Evolutionary conservation across 176 grass and related monocot genomes (phyloP).

Genomic region (Thinopyrum elongatum): DNA sequence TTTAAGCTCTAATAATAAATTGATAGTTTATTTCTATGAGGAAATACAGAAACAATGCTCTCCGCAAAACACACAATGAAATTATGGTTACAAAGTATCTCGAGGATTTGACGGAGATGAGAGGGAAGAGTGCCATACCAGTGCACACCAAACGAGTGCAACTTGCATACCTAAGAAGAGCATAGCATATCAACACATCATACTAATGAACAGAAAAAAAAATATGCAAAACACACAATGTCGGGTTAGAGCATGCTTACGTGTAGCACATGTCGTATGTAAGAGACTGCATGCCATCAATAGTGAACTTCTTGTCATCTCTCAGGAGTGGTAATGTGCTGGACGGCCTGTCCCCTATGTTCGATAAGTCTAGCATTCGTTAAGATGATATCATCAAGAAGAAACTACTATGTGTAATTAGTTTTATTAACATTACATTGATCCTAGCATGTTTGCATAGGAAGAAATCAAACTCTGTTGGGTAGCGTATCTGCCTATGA

Average conservation of each 20-base stretch:
- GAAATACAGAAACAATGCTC: background rate
- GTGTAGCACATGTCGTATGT: slow-evolving; percentile 71
- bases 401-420: no score
- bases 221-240: background rate
- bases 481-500: slow-evolving; percentile 50
- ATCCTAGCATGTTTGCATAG: slow-evolving; percentile 72
- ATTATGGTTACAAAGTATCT: background rate
- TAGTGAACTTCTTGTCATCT: slow-evolving; percentile 71
- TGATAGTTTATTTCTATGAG: background rate
- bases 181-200: background rate
- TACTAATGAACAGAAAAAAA: background rate
- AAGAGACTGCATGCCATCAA: slow-evolving; percentile 54
- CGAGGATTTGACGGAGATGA: background rate
- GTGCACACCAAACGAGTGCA: slow-evolving; percentile 72
- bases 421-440: slow-evolving; percentile 34
- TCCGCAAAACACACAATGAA: background rate
- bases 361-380: background rate
- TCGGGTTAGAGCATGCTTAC: slow-evolving; percentile 22
- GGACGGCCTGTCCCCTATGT: slow-evolving; percentile 55
- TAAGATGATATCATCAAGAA: background rate
- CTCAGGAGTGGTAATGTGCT: slow-evolving; percentile 70
- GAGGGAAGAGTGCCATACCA: slow-evolving; percentile 40
- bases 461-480: slow-evolving; percentile 78
- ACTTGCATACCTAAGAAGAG: slow-evolving; percentile 47
- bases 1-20: no score